Base-by-base conservation (phyloP, 2,329 filamentous ascomycete species). In the Hypoxylon sp. region DNA sequence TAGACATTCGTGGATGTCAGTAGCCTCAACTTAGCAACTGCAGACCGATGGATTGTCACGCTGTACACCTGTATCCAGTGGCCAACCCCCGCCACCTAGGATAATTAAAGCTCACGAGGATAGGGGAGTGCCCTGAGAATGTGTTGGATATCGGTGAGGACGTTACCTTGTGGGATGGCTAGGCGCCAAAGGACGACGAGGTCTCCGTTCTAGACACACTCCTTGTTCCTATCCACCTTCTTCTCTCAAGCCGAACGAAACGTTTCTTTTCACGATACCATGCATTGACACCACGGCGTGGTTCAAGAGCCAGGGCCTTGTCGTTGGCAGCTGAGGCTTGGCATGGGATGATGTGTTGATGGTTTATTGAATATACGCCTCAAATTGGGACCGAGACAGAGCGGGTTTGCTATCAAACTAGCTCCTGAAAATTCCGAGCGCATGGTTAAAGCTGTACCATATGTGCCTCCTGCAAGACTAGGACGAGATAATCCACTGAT, bases 341-440 rank as follows among this genome's bases (percentile, higher is more conserved):
- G 45, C 32, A 26, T 45, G 54, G 51, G 56, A 63, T 44, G 12
- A n/a, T 30, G 30, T 51, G 30, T 16, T 59, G 56, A 63, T 44
- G 12, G 20, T 30, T 22, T 51, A 22, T 16, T 59, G 45, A 45
- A 20, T 18, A 42, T 30, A 56, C 50, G 32, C 58, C 54, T 53
- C 2, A 57, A 28, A 22, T 48, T 44, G 30, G 44, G 53, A 57
- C 42, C 53, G 53, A 48, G 42, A 38, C 38, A n/a, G 22, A 38
- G 40, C 49, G 44, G 30, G 40, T 16, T 48, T 6, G 16, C 38
- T 12, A 16, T 33, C 30, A 22, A 38, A 12, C 9, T 48, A 11
- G 32, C 7, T 14, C 22, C 45, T 49, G 20, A 20, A 8, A 22
- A 48, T 40, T 16, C 28, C 53, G 12, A 55, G 40, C 7, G 11